phyloP scores from a whole-genome alignment of 257 asterid genomes.

The Fraxinus pennsylvanica region DNA sequence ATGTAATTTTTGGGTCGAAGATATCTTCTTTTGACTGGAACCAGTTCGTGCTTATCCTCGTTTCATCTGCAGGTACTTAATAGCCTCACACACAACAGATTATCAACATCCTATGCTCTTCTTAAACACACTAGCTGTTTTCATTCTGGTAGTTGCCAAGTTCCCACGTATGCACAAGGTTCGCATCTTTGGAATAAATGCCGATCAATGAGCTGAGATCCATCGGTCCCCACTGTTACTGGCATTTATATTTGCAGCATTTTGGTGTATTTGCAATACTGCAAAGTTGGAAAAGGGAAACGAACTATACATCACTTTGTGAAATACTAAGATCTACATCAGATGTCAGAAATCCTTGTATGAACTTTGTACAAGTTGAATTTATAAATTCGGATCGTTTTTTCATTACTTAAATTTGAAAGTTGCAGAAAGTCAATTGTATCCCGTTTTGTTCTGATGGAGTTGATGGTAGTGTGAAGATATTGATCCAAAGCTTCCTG shows the following conservation, averaged over 20 bases:
- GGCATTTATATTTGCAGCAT: background rate
- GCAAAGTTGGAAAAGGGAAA: background rate
- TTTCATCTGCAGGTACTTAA: constrained; percentile 64
- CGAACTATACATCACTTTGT: background rate
- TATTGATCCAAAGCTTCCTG: too few species aligned
- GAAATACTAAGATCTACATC: background rate
- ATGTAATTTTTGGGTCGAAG: background rate
- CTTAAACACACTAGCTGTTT: constrained; percentile 80
- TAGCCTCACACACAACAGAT: constrained; percentile 92
- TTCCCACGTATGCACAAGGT: constrained; percentile 97
- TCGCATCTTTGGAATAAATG: constrained; percentile 90
- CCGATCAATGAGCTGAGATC: constrained; percentile 55
- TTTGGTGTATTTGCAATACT: background rate
- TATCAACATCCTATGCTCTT: constrained; percentile 87
- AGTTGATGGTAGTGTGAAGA: background rate
- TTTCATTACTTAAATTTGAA: background rate
- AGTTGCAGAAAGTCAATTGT: background rate
- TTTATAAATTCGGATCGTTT: background rate
- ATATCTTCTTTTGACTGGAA: background rate
- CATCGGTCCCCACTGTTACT: background rate
- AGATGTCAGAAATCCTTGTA: background rate
- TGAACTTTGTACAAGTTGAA: background rate
- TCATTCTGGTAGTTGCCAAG: constrained; percentile 82
- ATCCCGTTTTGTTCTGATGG: background rate
- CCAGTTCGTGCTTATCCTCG: background rate